Base-by-base conservation (phyloP, 2,329 filamentous ascomycete genomes). In the Fusarium nelsonii region DNA sequence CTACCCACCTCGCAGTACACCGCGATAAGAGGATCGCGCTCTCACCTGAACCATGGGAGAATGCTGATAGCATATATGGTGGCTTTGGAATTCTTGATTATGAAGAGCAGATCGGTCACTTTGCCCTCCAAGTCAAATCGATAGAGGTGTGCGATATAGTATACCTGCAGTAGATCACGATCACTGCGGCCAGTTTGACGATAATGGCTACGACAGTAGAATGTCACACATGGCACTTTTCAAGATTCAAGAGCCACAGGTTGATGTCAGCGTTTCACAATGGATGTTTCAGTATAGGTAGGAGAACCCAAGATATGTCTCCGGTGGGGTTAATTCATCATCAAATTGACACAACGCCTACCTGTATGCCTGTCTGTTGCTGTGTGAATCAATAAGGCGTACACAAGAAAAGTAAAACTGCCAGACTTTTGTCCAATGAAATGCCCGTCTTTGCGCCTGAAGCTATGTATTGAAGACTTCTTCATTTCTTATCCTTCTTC, bases 401-500 rank as follows among this genome's bases (percentile, higher is more conserved):
- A 44, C n/a, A 54, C 30, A 23, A 51, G 54, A 39, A 34, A 30
- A 40, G 16, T 41, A 30, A 66, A 66, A 40, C 28, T 32, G 40
- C 33, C 50, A 15, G 43, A 15, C 16, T 11, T 23, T 34, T 41
- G 14, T n/a, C 23, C 18, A 37, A 34, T 46, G 14, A 28, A 37
- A 59, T 26, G 40, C 34, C 34, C 43, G 16, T 49, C 53, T 15
- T 32, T 44, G 11, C 39, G 46, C 50, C 56, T 37, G 20, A 28
- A 30, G 46, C 11, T 14, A 18, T 34, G 23, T 20, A 15, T 14
- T 15, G n/a, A 30, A 8, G 26, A 9, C 6, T 28, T n/a, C 8
- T 39, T 70, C 39, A 70, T n/a, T 59, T 59, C 40, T 61, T 70
- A 41, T 60, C 69, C 65, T 71, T 75, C 36, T 68, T 76, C 74